These are phyloP conservation scores for Podospora comata DNA, from an alignment of 495 filamentous ascomycete genomes.

Conservation along the genomic window DNA sequence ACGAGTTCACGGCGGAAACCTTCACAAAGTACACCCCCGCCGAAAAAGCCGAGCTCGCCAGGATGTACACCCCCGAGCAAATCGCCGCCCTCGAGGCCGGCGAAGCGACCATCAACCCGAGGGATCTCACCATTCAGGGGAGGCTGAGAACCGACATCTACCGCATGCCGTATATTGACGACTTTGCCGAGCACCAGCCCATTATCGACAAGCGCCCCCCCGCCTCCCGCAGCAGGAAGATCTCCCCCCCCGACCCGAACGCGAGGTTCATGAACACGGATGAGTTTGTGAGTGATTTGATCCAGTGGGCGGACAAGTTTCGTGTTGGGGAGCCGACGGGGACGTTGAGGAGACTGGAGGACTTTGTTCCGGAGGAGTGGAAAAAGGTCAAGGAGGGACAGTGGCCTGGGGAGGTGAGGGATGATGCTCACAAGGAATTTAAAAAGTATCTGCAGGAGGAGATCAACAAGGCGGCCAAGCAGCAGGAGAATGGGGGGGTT, in stretches of 20 bases:
- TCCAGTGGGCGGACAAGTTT: conserved; percentile 41
- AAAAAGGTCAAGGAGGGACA: conserved; percentile 26
- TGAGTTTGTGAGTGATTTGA: conserved; percentile 53
- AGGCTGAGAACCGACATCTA: conserved; percentile 67
- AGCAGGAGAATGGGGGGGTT: conserved; percentile 42
- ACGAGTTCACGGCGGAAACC: conserved; percentile 42
- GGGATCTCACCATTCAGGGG: conserved; percentile 72
- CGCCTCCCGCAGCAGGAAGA: conserved; percentile 11
- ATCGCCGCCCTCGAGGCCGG: conserved; percentile 81
- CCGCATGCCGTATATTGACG: conserved; percentile 74
- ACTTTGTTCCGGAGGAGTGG: conserved; percentile 39
- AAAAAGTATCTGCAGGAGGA: conserved; percentile 31
- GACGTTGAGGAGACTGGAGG: conserved; percentile 35
- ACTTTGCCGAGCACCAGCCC: conserved; percentile 73
- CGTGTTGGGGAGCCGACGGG: conserved; percentile 24
- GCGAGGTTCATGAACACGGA: conserved; percentile 62
- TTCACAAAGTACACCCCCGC: conserved; percentile 65
- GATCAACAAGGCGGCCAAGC: conserved; percentile 39
- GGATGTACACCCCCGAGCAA: conserved; percentile 75
- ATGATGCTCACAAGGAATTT: conserved; percentile 33
- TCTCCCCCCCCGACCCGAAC: conserved; percentile 50
- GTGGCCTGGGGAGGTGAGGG: conserved; percentile 29
- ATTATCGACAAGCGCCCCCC: conserved; percentile 60
- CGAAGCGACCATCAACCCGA: conserved; percentile 73
- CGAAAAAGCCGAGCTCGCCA: conserved; percentile 59